These are phyloP conservation scores for Camelina sativa DNA, from an alignment of 345 rosid genomes.

Conservation along the genomic window DNA sequence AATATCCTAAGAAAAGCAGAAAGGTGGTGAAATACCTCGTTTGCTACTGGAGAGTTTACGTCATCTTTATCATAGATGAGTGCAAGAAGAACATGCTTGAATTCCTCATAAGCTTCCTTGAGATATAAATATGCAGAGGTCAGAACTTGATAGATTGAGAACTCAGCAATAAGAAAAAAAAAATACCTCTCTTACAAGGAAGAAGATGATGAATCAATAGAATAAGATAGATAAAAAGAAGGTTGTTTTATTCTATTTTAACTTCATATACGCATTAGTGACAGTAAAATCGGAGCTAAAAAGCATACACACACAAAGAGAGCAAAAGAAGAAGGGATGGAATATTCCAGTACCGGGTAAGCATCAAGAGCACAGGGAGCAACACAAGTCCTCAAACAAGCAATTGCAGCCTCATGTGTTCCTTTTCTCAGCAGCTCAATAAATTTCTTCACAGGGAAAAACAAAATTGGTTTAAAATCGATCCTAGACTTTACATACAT, in stretches of 20 bases:
- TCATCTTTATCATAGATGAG: slow-evolving; percentile 84
- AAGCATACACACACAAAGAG: slow-evolving; percentile 13
- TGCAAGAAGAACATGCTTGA: slow-evolving; percentile 94
- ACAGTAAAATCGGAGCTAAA: slow-evolving; percentile 5
- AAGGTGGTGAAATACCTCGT: slow-evolving; percentile 62
- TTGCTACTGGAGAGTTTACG: slow-evolving; percentile 79
- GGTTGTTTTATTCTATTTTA: not conserved
- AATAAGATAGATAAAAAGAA: not conserved
- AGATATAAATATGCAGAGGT: slow-evolving; percentile 45
- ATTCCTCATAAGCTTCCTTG: slow-evolving; percentile 98
- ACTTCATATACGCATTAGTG: not conserved
- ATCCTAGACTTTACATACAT: too few relatives aligned
- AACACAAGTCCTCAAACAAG: slow-evolving; percentile 75
- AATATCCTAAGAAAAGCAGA: not conserved
- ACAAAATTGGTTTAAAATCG: not conserved
- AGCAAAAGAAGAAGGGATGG: not conserved
- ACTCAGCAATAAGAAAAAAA: not conserved
- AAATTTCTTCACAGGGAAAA: slow-evolving; percentile 63
- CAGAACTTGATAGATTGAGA: slow-evolving; percentile 38
- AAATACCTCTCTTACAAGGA: too few relatives aligned
- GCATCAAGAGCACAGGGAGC: slow-evolving; percentile 99
- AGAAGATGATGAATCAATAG: not conserved
- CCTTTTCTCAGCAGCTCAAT: slow-evolving; percentile 89
- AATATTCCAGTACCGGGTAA: slow-evolving; percentile 93
- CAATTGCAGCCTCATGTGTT: slow-evolving; percentile 69